A percentile compares a stretch with the other conserved stretches of the same genome.
Conservation (phyloP, 116 monocot genomes). For the Trichopus zeylanicus region DNA sequence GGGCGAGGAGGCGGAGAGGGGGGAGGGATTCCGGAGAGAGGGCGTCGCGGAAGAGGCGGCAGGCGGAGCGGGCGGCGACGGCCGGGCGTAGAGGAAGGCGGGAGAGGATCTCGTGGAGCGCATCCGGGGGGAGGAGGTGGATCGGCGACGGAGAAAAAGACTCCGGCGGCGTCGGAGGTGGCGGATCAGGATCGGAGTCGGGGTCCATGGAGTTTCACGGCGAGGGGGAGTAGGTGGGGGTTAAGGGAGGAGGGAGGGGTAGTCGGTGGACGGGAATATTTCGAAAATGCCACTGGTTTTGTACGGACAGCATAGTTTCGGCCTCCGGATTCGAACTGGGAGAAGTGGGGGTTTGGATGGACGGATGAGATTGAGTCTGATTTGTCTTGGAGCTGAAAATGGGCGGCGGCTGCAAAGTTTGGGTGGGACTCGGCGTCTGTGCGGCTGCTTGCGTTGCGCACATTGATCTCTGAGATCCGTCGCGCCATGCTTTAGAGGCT, state of each 20-base stretch:
- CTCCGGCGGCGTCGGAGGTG: not conserved
- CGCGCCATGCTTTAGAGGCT: too few relatives aligned
- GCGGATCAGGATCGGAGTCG: not conserved
- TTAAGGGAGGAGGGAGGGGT: not conserved
- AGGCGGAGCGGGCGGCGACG: slow-evolving; percentile 31
- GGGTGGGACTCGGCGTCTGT: too few relatives aligned
- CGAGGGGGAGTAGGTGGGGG: not conserved
- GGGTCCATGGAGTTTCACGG: not conserved
- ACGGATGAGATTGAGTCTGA: too few relatives aligned
- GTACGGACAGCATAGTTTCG: too few relatives aligned
- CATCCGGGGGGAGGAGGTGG: slow-evolving; percentile 8
- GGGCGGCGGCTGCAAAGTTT: too few relatives aligned
- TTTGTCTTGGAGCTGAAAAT: too few relatives aligned
- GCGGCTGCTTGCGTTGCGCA: too few relatives aligned
- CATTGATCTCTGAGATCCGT: too few relatives aligned
- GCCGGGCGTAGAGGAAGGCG: slow-evolving; percentile 16
- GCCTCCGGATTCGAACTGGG: too few relatives aligned
- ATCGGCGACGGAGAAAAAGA: not conserved
- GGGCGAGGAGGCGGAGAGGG: slow-evolving; percentile 22
- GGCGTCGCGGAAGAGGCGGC: slow-evolving; percentile 24
- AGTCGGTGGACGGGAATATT: not conserved
- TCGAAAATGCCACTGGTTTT: not conserved
- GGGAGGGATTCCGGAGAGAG: slow-evolving; percentile 23
- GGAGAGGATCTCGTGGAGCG: slow-evolving; percentile 25
- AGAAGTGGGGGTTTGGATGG: too few relatives aligned